phyloP scores from a whole-genome alignment of 192 early-diverging fungal species.

The Allomyces javanicus region DNA sequence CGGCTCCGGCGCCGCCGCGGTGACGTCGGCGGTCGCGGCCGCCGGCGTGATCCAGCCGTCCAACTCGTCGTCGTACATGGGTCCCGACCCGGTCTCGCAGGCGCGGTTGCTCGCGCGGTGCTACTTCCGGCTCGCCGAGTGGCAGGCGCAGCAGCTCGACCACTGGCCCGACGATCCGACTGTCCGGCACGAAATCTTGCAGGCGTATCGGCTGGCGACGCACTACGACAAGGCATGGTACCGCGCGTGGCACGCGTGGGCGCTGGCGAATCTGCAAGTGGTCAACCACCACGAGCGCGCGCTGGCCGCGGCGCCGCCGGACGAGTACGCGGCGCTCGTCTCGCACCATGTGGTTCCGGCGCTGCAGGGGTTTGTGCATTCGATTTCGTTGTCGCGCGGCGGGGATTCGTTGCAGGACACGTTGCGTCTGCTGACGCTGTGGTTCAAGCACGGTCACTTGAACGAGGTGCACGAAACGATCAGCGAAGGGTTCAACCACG shows the following conservation, averaged over 20 bases:
- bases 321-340: conserved; percentile 15
- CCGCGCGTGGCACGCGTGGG: conserved; percentile 94
- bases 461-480: conserved; percentile 65
- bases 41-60: too few relatives aligned
- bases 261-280: conserved; percentile 78
- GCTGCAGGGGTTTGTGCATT: conserved; percentile 78
- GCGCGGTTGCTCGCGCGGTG: conserved; percentile 49
- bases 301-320: conserved; percentile 19
- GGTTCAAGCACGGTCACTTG: conserved; percentile 89
- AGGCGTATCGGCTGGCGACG: conserved; percentile 66
- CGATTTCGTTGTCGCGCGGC: conserved; percentile 70
- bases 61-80: not conserved
- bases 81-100: conserved; percentile 12
- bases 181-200: conserved; percentile 85
- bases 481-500: conserved; percentile 54
- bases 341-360: conserved; percentile 66
- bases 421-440: conserved; percentile 69
- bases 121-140: conserved; percentile 87
- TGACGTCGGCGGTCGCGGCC: too few relatives aligned
- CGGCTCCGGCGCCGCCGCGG: too few relatives aligned
- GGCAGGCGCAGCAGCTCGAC: conserved; percentile 54
- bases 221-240: conserved; percentile 82
- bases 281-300: conserved; percentile 51
- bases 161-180: conserved; percentile 83
- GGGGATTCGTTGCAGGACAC: conserved; percentile 83